Percentiles rank a stretch among this genome's conserved stretches.
These are phyloP conservation scores for Solanum neorickii DNA, from an alignment of 257 asterid genomes.

Conservation along the genomic window DNA sequence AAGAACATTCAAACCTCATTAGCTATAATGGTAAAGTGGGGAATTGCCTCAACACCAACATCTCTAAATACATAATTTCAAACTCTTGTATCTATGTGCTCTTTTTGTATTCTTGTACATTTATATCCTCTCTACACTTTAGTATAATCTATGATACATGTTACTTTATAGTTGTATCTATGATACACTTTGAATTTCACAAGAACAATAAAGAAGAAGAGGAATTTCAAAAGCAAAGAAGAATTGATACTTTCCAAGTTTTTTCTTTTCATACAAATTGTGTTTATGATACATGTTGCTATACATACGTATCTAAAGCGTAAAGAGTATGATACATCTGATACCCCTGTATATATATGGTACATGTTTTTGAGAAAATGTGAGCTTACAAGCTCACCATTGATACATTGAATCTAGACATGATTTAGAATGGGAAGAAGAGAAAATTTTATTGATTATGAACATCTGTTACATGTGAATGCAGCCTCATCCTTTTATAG, in stretches of 20 bases:
- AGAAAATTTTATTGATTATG: no score
- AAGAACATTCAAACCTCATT: background rate
- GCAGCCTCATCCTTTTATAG: no score
- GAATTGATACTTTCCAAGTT: background rate
- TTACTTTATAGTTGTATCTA: background rate
- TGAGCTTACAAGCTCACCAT: no score
- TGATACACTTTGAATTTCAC: background rate
- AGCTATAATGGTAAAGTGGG: background rate
- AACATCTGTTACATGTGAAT: no score
- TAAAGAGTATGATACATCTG: background rate
- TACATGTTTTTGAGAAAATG: background rate
- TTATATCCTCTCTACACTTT: background rate
- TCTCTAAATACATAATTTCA: background rate
- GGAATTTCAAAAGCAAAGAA: background rate
- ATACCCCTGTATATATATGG: background rate
- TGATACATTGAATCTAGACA: no score
- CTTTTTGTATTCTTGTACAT: no score
- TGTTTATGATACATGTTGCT: background rate
- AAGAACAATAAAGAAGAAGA: background rate
- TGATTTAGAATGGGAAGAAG: no score
- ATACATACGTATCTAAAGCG: background rate
- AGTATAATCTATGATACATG: background rate
- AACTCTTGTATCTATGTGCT: background rate
- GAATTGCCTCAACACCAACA: background rate
- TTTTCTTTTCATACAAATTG: no score